Percentiles rank a stretch among this genome's conserved stretches.
Evolutionary conservation across 164 flowering plant genomes (phyloP).

Genomic region (Amborella trichopoda): DNA sequence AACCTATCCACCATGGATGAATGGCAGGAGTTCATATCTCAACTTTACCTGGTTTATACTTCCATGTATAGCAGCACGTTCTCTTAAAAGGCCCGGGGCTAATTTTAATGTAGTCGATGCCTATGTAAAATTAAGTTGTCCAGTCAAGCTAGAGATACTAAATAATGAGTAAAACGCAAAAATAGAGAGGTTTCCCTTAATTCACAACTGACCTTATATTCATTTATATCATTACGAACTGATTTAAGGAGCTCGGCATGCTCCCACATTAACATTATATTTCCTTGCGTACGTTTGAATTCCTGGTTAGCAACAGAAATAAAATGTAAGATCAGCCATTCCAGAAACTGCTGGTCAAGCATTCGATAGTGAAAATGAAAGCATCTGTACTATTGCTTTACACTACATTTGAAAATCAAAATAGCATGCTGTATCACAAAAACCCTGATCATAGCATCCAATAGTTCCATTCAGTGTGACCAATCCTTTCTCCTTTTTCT

Average conservation of each 20-base stretch:
- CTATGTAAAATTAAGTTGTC: conserved; percentile 15
- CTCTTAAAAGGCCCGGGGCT: conserved; percentile 56
- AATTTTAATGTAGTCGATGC: conserved; percentile 53
- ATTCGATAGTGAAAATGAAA: too few species aligned
- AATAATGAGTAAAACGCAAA: not conserved
- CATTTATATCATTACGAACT: conserved; percentile 79
- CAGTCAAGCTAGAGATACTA: not conserved
- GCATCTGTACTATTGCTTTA: too few species aligned
- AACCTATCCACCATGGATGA: too few species aligned
- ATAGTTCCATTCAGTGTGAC: too few species aligned
- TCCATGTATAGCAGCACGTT: conserved; percentile 78
- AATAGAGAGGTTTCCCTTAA: not conserved
- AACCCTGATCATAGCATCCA: too few species aligned
- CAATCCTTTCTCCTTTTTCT: too few species aligned
- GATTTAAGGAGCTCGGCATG: conserved; percentile 81
- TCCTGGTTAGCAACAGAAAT: too few species aligned
- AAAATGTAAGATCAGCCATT: too few species aligned
- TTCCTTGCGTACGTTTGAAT: conserved; percentile 62
- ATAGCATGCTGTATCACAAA: too few species aligned
- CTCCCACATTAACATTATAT: conserved; percentile 69
- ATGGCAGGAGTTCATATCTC: not conserved
- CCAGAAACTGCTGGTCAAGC: too few species aligned
- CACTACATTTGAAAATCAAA: too few species aligned
- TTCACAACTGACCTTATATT: conserved; percentile 48
- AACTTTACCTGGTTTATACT: conserved; percentile 65